These are phyloP conservation scores for Agaricus subrufescens DNA, from an alignment of 768 basidiomycete genomes.

Conservation along the genomic window DNA sequence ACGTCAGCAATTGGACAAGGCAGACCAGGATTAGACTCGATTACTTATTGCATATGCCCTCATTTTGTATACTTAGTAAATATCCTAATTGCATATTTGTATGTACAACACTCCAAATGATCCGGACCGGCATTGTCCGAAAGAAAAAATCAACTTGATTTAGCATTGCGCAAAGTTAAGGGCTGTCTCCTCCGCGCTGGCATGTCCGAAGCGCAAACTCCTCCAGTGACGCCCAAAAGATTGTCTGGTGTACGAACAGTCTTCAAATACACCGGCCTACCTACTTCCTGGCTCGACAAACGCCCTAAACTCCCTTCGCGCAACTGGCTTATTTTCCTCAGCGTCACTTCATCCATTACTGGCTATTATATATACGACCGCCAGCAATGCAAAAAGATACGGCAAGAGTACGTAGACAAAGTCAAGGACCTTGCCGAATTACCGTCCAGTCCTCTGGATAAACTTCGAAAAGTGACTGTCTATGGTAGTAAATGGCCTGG, in stretches of 20 bases:
- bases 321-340: slow-evolving; percentile 93
- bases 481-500: slow-evolving; percentile 91
- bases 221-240: slow-evolving; percentile 17
- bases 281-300: slow-evolving; percentile 76
- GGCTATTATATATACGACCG: slow-evolving; percentile 88
- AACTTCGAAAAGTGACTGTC: slow-evolving; percentile 77
- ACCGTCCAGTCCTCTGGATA: slow-evolving; percentile 56
- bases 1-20: slow-evolving; percentile 63
- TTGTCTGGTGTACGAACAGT: slow-evolving; percentile 55
- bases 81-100: slow-evolving; percentile 4
- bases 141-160: not conserved
- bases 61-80: slow-evolving; percentile 1
- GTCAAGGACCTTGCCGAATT: slow-evolving; percentile 77
- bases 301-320: slow-evolving; percentile 84
- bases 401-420: slow-evolving; percentile 70
- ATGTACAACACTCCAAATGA: not conserved
- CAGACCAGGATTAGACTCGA: slow-evolving; percentile 32
- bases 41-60: slow-evolving; percentile 7
- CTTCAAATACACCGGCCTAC: slow-evolving; percentile 66
- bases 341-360: slow-evolving; percentile 62
- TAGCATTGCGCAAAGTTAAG: not conserved
- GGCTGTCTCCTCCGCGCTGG: slow-evolving; percentile 13
- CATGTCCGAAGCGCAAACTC: slow-evolving; percentile 21
- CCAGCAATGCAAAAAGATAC: slow-evolving; percentile 70
- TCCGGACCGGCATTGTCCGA: slow-evolving; percentile 3